These are phyloP conservation scores for Monosporascus ibericus DNA, from an alignment of 2,329 filamentous ascomycete genomes.

Conservation along the genomic window DNA sequence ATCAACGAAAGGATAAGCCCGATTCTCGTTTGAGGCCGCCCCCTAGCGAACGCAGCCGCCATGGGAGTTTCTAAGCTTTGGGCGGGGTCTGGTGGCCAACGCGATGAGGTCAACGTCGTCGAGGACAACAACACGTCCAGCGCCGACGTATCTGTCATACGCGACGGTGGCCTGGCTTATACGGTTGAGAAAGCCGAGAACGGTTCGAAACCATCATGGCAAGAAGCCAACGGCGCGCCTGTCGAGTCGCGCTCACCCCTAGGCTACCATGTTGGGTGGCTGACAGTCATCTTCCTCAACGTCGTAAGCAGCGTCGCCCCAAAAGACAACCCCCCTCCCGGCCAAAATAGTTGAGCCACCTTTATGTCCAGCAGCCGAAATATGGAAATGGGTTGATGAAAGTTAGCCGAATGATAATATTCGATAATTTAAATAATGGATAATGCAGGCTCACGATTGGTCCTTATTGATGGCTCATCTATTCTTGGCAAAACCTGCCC, in stretches of 20 bases:
- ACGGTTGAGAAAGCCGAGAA: conserved; percentile 30
- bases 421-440: too few species aligned
- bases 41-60: not conserved
- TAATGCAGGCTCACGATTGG: too few species aligned
- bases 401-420: too few species aligned
- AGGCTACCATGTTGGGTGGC: conserved; percentile 51
- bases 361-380: too few species aligned
- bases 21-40: too few species aligned
- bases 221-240: conserved; percentile 56
- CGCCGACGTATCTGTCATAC: conserved; percentile 19
- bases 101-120: conserved; percentile 3
- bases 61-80: conserved; percentile 19
- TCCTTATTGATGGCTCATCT: too few species aligned
- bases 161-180: conserved; percentile 21
- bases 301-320: conserved; percentile 19
- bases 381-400: too few species aligned
- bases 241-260: conserved; percentile 53
- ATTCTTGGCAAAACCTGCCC: too few species aligned
- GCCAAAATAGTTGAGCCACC: too few species aligned
- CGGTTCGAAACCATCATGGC: conserved; percentile 41
- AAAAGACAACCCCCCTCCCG: too few species aligned
- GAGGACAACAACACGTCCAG: conserved; percentile 7
- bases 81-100: conserved; percentile 3
- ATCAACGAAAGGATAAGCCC: too few species aligned
- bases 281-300: conserved; percentile 54